Evolutionary conservation across 2,329 filamentous ascomycete species (phyloP).

Genomic region (Stagonosporopsis tanaceti): DNA sequence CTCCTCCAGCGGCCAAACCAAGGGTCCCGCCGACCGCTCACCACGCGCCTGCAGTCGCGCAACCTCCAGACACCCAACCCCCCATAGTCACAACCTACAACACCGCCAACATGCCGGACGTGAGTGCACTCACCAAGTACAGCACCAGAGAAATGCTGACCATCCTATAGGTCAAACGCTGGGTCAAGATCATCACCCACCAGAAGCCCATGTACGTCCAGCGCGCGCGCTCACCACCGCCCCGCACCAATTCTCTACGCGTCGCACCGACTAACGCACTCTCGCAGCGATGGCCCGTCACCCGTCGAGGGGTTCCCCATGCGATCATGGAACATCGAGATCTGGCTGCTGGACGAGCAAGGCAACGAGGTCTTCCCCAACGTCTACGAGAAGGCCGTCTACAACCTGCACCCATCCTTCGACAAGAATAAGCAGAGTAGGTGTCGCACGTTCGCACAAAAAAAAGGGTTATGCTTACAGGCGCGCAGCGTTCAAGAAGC

Average conservation of each 20-base stretch:
- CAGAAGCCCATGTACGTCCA: constrained; percentile 82
- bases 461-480: constrained; percentile 1
- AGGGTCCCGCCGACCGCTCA: not conserved
- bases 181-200: constrained; percentile 91
- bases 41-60: constrained; percentile 29
- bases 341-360: constrained; percentile 84
- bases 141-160: constrained; percentile 20
- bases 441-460: constrained; percentile 4
- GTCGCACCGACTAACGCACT: constrained; percentile 23
- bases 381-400: constrained; percentile 90
- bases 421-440: constrained; percentile 84
- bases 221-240: constrained; percentile 24
- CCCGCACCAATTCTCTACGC: constrained; percentile 14
- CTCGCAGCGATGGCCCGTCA: constrained; percentile 75
- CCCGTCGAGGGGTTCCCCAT: constrained; percentile 89
- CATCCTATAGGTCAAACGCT: constrained; percentile 73
- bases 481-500: constrained; percentile 69
- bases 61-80: constrained; percentile 7
- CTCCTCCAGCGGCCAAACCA: constrained; percentile 23
- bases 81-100: not conserved
- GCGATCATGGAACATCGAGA: constrained; percentile 87
- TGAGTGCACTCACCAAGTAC: constrained; percentile 34
- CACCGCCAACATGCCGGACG: constrained; percentile 55
- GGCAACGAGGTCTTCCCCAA: constrained; percentile 83
- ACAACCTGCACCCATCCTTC: constrained; percentile 94